Evolutionary conservation across 1,284 basidiomycete genomes (phyloP), one percentile per base, ranked within the genome.

Genomic region (Malassezia japonica): DNA sequence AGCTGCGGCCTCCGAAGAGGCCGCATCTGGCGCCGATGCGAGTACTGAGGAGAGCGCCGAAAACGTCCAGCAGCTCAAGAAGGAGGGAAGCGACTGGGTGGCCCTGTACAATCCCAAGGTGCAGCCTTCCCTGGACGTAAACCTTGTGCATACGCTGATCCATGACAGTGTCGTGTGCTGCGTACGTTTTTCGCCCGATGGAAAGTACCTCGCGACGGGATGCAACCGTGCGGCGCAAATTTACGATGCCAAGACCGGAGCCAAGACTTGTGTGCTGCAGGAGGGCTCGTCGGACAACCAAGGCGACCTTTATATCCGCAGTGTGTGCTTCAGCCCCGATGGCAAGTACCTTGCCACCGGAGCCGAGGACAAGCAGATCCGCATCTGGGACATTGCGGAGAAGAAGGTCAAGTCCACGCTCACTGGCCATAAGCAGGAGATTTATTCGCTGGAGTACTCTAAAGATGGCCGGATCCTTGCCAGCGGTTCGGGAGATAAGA

Each of bases 11-110:
- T n/a, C 42, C 13, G 24, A n/a, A 21, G 25, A 36, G 18, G 29
- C 24, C 20, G 12, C 34, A 6, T 24, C 15, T 7, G 39, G n/a
- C 15, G 10, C 34, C 12, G 44, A 33, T 3, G 35, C 18, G 28
- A 24, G n/a, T n/a, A n/a, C n/a, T n/a, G 31, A 23, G 6, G 24
- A 1, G 23, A 35, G 31, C 16, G 13, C 28, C 9, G 31, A 44
- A 7, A 16, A 15, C 10, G 16, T 12, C 6, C 40, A 28, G 16
- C n/a, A 79, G 40, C 66, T 79, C 47, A 80, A 80, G 63, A 87
- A 86, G 74, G 86, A 90, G 72, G 91, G 89, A 0, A 77, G 78
- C 31, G 94, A 96, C 74, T 98, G 92, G 92, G 86, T 91, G 66
- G 89, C 87, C 16, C 81, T 94, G 46, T 95, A 89, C 78, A 94